Conservation (phyloP, 2,329 filamentous ascomycete species). For the Zasmidium citrigriseum region DNA sequence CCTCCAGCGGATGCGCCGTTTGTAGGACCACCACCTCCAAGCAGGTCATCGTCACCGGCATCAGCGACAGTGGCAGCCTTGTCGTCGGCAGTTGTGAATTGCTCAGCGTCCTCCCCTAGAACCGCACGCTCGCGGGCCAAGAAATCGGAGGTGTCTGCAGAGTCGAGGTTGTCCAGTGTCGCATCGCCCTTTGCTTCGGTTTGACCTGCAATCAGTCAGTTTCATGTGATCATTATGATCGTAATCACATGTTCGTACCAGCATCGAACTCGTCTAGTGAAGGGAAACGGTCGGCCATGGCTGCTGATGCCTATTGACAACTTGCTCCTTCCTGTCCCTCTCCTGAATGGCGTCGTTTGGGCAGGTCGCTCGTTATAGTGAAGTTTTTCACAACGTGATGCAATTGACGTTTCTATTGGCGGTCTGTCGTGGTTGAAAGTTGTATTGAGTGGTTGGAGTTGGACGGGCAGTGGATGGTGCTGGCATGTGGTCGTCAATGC, state of each 20-base stretch:
- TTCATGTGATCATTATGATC: too few relatives aligned
- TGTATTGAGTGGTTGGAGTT: background rate
- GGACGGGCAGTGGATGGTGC: background rate
- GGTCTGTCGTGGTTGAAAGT: background rate
- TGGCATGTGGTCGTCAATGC: background rate
- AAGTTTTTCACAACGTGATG: background rate
- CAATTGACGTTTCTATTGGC: background rate
- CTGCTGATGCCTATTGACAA: constrained; percentile 17
- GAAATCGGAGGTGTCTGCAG: constrained; percentile 75
- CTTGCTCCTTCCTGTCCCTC: background rate
- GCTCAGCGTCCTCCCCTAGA: constrained; percentile 88
- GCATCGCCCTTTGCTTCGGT: constrained; percentile 61
- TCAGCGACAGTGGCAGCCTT: constrained; percentile 61
- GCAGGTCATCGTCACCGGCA: constrained; percentile 59
- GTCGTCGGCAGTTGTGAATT: constrained; percentile 80
- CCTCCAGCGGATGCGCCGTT: constrained; percentile 15
- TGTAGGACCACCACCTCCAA: constrained; percentile 58
- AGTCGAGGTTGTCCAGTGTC: constrained; percentile 52
- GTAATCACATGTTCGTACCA: constrained; percentile 37
- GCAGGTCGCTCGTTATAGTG: background rate
- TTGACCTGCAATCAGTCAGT: constrained; percentile 57
- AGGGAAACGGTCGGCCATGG: constrained; percentile 55
- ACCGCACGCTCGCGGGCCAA: constrained; percentile 86
- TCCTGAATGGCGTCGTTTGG: background rate
- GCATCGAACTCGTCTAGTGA: constrained; percentile 56